Conservation (phyloP, 2,329 filamentous ascomycete genomes). For the Epichloe brachyelytri region DNA sequence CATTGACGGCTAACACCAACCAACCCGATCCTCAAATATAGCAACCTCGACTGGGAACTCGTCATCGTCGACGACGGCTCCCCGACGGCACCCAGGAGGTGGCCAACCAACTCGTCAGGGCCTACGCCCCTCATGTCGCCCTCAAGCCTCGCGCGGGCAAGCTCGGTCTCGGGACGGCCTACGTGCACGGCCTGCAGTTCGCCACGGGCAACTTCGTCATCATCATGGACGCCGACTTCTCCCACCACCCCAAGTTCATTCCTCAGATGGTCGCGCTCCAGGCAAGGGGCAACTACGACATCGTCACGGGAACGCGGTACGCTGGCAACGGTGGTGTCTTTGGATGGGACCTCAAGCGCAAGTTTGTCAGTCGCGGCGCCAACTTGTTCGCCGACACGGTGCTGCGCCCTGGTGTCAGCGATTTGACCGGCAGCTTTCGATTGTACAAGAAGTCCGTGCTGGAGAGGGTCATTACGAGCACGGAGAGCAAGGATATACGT, state of each 20-base stretch:
- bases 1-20: not conserved
- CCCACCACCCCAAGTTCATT: slow-evolving; percentile 98
- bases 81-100: slow-evolving; percentile 90
- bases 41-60: slow-evolving; percentile 91
- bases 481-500: slow-evolving; percentile 93
- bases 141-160: slow-evolving; percentile 87
- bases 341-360: slow-evolving; percentile 91
- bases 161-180: slow-evolving; percentile 91
- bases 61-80: slow-evolving; percentile 98
- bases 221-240: slow-evolving; percentile 99
- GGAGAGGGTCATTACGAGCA: slow-evolving; percentile 79
- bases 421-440: slow-evolving; percentile 88
- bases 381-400: slow-evolving; percentile 95
- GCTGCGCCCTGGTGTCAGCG: slow-evolving; percentile 82
- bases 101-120: slow-evolving; percentile 78
- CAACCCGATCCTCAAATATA: slow-evolving; percentile 21
- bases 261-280: slow-evolving; percentile 82
- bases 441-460: slow-evolving; percentile 87
- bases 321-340: slow-evolving; percentile 80
- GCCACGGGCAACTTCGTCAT: slow-evolving; percentile 89
- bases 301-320: slow-evolving; percentile 93
- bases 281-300: slow-evolving; percentile 69
- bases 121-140: slow-evolving; percentile 66
- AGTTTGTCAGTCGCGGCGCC: slow-evolving; percentile 72
- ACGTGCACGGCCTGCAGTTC: slow-evolving; percentile 87